Base-by-base conservation (phyloP, 345 rosid species). In the Rhodamnia argentea region DNA sequence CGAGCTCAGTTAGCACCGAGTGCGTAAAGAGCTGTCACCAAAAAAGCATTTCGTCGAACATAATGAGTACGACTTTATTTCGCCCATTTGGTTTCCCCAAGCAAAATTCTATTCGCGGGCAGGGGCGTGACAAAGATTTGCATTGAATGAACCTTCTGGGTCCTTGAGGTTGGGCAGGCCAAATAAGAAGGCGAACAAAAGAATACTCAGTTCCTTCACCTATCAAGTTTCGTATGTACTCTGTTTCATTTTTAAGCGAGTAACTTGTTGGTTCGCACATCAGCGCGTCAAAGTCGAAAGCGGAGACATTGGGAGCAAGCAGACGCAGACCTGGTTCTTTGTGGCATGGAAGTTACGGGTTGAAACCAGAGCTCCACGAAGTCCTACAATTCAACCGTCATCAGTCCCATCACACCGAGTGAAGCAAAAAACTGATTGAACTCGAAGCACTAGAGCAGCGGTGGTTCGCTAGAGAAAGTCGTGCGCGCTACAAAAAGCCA, bases 31-130 rank as follows among this genome's bases (percentile, higher is more conserved):
- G 26, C 50, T 0, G 37, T 84, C n/a, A 60, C 82, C 22, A 58
- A 32, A 70, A 37, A 70, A 11, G 91, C 95, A 94, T 93, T 93
- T 91, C 88, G 86, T 93, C 96, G 86, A 96, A 93, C 98, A 92
- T 1, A 70, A 26, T 84, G 50, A 53, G 44, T 85, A 53, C 94
- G 87, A 22, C 42, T 70, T 70, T 20, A 5, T 70, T 70, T 37
- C 10, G 44, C 78, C 78, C 76, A 32, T 32, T 44, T 64, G 8
- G 76, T 64, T 64, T 64, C 32, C 76, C 76, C 24, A 32, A 1
- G 76, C 23, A 32, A 64, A 32, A 32, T 64, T 16, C 76, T 64
- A 8, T 3, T 64, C 76, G 23, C 22, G 44, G 76, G 47, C 24
- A 70, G 13, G 13, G 26, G 47, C 47, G 7, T 47, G 18, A 32